Evolutionary conservation across 208 protist genomes (phyloP), one percentile per base, ranked within the genome.

Genomic region (Trypanosoma cruzi): DNA sequence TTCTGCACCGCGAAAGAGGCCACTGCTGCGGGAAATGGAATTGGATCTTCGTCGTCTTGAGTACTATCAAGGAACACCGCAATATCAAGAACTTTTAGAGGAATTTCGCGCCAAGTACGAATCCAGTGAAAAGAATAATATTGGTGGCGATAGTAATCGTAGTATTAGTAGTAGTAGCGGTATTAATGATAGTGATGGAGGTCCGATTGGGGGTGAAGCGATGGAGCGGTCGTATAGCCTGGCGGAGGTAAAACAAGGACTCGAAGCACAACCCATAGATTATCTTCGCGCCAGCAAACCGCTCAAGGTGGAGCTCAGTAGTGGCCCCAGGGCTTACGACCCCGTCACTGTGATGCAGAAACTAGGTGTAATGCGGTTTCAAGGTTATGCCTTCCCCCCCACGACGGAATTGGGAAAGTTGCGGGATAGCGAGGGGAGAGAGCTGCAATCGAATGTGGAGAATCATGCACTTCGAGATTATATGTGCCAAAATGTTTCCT

Each of bases 351-450:
- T 92, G 8, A 89, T 96, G 81, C 88, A 96, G 77, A 85, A 90
- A 60, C 75, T 90, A 7, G 90, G 88, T 53, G 62, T 93, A 32
- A 82, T 90, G 80, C 85, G 86, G 14, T 92, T 86, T 74, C 80
- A 96, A 67, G 90, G 88, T 8, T 96, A 96, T 55, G 88, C 86
- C 36, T 96, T 96, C 36, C 86, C 91, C 20, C 91, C 91, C 18
- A 88, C 82, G 18, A 73, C 62, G 36, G 83, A 93, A 65, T 75
- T 96, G 6, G 91, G 88, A 4, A 90, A 89, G 62, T 68, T 96
- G 61, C 88, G 75, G 2, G 81, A 82, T 29, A 72, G 79, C 22
- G 49, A 76, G 31, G 63, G 62, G 22, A 56, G 50, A 40, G 34
- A 60, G n/a, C 11, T 67, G 28, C 10, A 66, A 1, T 24, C 40